Conservation (phyloP, 1,284 basidiomycete genomes). For the Tilletia indica region DNA sequence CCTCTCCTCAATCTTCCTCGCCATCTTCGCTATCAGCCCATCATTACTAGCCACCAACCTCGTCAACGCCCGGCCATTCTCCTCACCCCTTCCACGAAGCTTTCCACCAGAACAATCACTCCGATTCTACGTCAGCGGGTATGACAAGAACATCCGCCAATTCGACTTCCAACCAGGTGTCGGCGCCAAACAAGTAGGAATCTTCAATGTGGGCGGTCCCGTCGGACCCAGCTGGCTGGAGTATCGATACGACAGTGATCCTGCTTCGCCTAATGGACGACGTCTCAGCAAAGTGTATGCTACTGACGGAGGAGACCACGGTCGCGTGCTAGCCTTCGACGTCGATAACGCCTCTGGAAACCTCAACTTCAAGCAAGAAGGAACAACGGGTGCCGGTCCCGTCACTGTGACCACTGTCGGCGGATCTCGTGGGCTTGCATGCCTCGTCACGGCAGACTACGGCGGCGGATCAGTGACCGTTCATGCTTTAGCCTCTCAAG, state of each 20-base stretch:
- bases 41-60: too few relatives aligned
- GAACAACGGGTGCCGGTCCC: not conserved
- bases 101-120: not conserved
- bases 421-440: not conserved
- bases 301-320: not conserved
- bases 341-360: not conserved
- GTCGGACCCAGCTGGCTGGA: not conserved
- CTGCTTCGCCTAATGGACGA: not conserved
- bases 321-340: constrained; percentile 2
- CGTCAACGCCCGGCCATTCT: too few relatives aligned
- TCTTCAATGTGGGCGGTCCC: not conserved
- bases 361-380: not conserved
- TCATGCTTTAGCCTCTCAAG: not conserved
- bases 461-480: not conserved
- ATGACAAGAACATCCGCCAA: not conserved
- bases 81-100: too few relatives aligned
- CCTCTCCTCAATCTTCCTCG: too few relatives aligned
- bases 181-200: not conserved
- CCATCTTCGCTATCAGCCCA: too few relatives aligned
- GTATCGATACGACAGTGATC: not conserved
- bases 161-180: not conserved
- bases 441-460: constrained; percentile 5
- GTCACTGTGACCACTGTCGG: not conserved
- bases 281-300: not conserved
- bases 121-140: constrained; percentile 1